Conservation (phyloP, 352 stramenopile species). For the Globisporangium viniferum region DNA sequence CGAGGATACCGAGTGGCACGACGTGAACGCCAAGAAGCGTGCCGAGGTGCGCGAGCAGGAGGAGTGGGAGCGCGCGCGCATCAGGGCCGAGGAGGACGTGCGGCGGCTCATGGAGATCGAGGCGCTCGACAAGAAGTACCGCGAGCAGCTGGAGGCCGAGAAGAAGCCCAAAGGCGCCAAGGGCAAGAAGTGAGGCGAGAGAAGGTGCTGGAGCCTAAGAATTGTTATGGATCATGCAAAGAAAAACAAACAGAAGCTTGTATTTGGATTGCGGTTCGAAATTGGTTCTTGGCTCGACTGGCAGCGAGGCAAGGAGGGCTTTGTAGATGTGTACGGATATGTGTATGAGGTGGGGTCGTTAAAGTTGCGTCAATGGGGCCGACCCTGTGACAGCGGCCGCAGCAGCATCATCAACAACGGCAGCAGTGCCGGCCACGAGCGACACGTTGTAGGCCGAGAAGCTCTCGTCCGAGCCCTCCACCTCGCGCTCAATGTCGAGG, state of each 20-base stretch:
- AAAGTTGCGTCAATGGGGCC: constrained; percentile 5
- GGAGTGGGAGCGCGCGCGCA: constrained; percentile 46
- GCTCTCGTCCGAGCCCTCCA: constrained; percentile 49
- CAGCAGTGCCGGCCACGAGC: constrained; percentile 29
- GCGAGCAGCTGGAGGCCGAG: constrained; percentile 34
- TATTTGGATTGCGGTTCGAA: constrained; percentile 3
- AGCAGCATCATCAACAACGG: constrained; percentile 45
- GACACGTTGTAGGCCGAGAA: constrained; percentile 85
- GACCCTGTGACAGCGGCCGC: constrained; percentile 14
- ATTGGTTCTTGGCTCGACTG: constrained; percentile 5
- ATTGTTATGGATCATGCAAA: background rate
- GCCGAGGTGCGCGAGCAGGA: constrained; percentile 41
- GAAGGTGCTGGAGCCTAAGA: background rate
- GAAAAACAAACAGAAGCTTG: constrained; percentile 3
- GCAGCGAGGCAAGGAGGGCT: background rate
- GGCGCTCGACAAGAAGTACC: constrained; percentile 53
- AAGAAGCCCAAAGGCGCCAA: constrained; percentile 51
- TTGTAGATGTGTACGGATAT: background rate
- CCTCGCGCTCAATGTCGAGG: constrained; percentile 66
- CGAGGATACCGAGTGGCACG: constrained; percentile 46
- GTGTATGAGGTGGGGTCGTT: background rate
- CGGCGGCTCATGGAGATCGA: constrained; percentile 48
- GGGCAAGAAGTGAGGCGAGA: constrained; percentile 42
- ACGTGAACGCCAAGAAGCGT: constrained; percentile 46
- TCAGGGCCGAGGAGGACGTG: constrained; percentile 40